Conservation (phyloP, 192 early-diverging fungal species). For the Thoreauomyces humboldtii region DNA sequence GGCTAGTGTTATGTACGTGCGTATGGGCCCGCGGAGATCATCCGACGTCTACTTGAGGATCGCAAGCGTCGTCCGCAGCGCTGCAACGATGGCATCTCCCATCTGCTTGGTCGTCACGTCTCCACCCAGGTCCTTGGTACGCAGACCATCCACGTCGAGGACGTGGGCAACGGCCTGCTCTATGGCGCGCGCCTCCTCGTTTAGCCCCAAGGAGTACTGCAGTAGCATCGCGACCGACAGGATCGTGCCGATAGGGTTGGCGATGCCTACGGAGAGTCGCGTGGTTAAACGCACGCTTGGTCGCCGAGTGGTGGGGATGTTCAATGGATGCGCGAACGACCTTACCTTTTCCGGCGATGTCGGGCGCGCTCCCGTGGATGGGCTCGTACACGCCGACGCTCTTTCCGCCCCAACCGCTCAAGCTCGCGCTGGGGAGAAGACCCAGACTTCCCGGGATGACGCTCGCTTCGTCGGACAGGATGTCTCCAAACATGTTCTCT, state of each 20-base stretch:
- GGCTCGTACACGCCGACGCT: conserved; percentile 93
- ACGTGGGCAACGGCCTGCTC: conserved; percentile 91
- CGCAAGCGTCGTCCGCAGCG: conserved; percentile 46
- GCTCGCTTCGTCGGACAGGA: conserved; percentile 91
- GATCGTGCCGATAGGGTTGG: conserved; percentile 98
- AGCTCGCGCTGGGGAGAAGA: conserved; percentile 85
- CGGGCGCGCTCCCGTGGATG: conserved; percentile 98
- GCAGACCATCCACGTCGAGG: conserved; percentile 77
- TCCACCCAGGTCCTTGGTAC: conserved; percentile 91
- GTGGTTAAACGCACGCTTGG: too few relatives aligned
- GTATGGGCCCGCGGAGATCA: too few relatives aligned
- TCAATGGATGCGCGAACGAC: too few relatives aligned
- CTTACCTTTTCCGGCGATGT: conserved; percentile 91
- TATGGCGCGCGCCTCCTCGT: conserved; percentile 84
- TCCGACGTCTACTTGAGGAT: conserved; percentile 9
- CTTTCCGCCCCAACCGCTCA: conserved; percentile 80
- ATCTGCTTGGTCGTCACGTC: conserved; percentile 80
- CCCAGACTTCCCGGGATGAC: conserved; percentile 95
- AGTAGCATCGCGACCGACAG: conserved; percentile 92
- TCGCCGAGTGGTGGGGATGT: too few relatives aligned
- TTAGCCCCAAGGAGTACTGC: conserved; percentile 89
- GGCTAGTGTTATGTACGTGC: too few relatives aligned
- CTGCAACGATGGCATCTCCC: conserved; percentile 86
- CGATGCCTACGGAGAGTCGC: conserved; percentile 62
- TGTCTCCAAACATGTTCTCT: conserved; percentile 99